Evolutionary conservation across 1,284 basidiomycete species (phyloP).

Genomic region (Tilletiaria anomala): DNA sequence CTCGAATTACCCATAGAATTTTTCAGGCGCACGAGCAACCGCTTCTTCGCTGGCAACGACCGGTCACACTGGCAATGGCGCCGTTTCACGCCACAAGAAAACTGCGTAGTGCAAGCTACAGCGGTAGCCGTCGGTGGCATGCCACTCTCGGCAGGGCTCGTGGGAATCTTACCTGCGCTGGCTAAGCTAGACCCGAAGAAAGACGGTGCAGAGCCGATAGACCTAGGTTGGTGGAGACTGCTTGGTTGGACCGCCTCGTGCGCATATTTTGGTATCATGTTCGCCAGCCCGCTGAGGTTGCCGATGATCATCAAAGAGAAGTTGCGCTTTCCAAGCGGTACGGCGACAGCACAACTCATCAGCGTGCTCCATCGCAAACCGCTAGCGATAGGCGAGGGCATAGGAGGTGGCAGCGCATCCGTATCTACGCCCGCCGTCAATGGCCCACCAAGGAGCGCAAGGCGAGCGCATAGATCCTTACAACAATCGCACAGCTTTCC

Average conservation of each 20-base stretch:
- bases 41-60: too few relatives aligned
- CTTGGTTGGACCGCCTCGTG: slow-evolving; percentile 13
- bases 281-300: slow-evolving; percentile 79
- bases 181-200: slow-evolving; percentile 57
- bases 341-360: slow-evolving; percentile 85
- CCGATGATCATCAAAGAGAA: slow-evolving; percentile 93
- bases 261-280: slow-evolving; percentile 55
- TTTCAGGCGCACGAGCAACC: background rate
- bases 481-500: background rate
- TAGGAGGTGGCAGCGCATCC: slow-evolving; percentile 29
- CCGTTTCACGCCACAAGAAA: slow-evolving; percentile 71
- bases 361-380: slow-evolving; percentile 71
- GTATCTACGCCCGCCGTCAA: slow-evolving; percentile 13
- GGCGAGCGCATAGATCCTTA: too few relatives aligned
- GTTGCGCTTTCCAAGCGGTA: slow-evolving; percentile 82
- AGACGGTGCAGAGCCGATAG: slow-evolving; percentile 63
- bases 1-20: slow-evolving; percentile 34
- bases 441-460: too few relatives aligned
- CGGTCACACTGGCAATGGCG: background rate
- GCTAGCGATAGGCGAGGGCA: slow-evolving; percentile 44
- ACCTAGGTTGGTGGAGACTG: slow-evolving; percentile 7
- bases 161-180: slow-evolving; percentile 83
- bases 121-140: slow-evolving; percentile 65
- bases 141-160: slow-evolving; percentile 76
- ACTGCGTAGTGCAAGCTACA: slow-evolving; percentile 79